A percentile compares a stretch with the other conserved stretches of the same genome.
phyloP scores from a whole-genome alignment of 2,329 filamentous ascomycete genomes.

The Penicillium concentricum region DNA sequence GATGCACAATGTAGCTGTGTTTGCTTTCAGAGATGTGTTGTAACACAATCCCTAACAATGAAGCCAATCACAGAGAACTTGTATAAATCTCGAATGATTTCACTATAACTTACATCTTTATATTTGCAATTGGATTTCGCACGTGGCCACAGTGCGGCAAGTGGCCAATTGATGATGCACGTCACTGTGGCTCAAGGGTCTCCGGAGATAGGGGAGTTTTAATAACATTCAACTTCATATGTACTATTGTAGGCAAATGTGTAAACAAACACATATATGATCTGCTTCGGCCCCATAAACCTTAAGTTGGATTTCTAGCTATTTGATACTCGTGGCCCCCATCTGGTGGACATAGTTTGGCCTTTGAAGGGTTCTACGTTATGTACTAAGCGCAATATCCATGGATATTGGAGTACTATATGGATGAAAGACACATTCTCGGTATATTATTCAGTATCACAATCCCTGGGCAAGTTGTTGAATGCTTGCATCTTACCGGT shows the following conservation, averaged over 20 bases:
- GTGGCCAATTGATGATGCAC: slow-evolving; percentile 6
- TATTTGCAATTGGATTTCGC: neutral
- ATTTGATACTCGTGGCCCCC: no score
- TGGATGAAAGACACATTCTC: neutral
- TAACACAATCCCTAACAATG: neutral
- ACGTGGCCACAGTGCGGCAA: neutral
- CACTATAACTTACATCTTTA: no score
- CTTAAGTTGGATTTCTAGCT: no score
- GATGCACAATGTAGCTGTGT: neutral
- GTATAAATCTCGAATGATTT: neutral
- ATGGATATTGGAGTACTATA: neutral
- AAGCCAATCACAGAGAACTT: neutral
- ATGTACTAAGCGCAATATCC: no score
- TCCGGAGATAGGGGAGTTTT: neutral
- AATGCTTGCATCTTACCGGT: slow-evolving; percentile 19
- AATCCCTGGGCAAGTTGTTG: slow-evolving; percentile 1
- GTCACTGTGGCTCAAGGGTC: slow-evolving; percentile 2
- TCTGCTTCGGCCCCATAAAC: no score
- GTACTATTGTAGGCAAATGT: no score
- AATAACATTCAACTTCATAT: neutral
- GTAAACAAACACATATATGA: no score
- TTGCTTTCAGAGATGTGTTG: neutral
- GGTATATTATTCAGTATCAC: no score
- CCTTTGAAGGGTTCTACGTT: no score
- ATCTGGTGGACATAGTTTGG: no score